Conservation (phyloP, 331 rosid species). For the Dryas integrifolia region DNA sequence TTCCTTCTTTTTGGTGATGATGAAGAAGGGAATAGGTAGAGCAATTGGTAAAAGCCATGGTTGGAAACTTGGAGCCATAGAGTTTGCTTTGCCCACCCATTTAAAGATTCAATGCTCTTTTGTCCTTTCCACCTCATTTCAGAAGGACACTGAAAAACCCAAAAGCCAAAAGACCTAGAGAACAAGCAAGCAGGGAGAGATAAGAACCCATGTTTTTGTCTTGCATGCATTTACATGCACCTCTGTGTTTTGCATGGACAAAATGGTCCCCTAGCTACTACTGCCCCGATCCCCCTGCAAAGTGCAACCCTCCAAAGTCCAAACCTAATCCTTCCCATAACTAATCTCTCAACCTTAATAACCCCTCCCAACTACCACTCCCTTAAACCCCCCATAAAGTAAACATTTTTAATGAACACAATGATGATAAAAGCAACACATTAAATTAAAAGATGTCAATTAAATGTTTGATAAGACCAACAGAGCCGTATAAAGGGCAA, state of each 20-base stretch:
- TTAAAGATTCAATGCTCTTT: background rate
- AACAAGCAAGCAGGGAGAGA: constrained; percentile 27
- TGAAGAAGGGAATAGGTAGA: background rate
- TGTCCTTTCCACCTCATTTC: constrained; percentile 28
- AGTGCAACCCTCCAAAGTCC: background rate
- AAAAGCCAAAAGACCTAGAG: constrained; percentile 22
- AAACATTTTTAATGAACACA: background rate
- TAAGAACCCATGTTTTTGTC: constrained; percentile 45
- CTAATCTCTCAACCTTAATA: constrained; percentile 25
- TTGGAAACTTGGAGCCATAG: background rate
- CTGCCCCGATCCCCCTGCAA: background rate
- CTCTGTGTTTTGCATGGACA: constrained; percentile 41
- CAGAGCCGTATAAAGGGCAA: constrained; percentile 32
- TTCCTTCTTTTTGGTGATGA: background rate
- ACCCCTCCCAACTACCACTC: constrained; percentile 32
- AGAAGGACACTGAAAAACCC: constrained; percentile 23
- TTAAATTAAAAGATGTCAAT: background rate
- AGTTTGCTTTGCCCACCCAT: background rate
- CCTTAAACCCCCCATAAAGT: constrained; percentile 14
- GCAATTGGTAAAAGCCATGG: background rate
- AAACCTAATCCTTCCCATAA: constrained; percentile 7
- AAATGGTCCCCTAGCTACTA: constrained; percentile 39
- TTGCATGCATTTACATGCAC: constrained; percentile 50
- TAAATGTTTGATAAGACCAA: constrained; percentile 22
- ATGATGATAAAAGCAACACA: background rate